Evolutionary conservation across 2,329 filamentous ascomycete genomes (phyloP), one percentile per base, ranked within the genome.

Genomic region (Fusarium annulatum): DNA sequence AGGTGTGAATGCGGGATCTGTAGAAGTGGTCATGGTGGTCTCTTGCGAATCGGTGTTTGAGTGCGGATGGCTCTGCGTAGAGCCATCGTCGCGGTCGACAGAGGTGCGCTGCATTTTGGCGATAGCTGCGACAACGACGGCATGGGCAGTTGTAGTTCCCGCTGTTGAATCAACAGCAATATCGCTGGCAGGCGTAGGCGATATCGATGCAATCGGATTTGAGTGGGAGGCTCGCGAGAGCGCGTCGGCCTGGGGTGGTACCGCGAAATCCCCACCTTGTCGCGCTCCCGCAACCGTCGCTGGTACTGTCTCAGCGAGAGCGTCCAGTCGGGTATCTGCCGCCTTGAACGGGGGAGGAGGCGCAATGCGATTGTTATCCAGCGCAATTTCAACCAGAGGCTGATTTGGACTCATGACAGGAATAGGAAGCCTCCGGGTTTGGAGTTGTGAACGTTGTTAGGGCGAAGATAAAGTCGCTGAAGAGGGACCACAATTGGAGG

Each of bases 261-360:
- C 74, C 67, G 76, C 77, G 68, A 71, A 64, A 76, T 78, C 73
- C 76, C 77, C 78, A 73, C 76, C 71, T 57, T 53, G 67, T 75
- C 75, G 75, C 72, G 76, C 65, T 74, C 57, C 63, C 55, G 67
- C 60, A 53, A 56, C 61, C 57, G 26, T 67, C 38, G 53, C 28
- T 48, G 39, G 28, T 15, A 16, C 39, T 61, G 58, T 74, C 62
- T 69, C 67, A 56, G 67, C 48, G 36, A 46, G 71, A 66, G 61
- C 69, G 71, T 45, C 60, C 36, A 49, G 67, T 28, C 61, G 60
- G 62, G 52, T 52, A 41, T 71, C 71, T 59, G 39, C 60, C 19
- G 64, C 38, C 60, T 64, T 67, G 42, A 69, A 66, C 49, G 71
- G 64, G 51, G 71, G 72, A 48, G 72, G 72, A 43, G 69, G 62